Evolutionary conservation across 805 yeast genomes (phyloP), one percentile per base, ranked within the genome.

Genomic region (Candida montana): DNA sequence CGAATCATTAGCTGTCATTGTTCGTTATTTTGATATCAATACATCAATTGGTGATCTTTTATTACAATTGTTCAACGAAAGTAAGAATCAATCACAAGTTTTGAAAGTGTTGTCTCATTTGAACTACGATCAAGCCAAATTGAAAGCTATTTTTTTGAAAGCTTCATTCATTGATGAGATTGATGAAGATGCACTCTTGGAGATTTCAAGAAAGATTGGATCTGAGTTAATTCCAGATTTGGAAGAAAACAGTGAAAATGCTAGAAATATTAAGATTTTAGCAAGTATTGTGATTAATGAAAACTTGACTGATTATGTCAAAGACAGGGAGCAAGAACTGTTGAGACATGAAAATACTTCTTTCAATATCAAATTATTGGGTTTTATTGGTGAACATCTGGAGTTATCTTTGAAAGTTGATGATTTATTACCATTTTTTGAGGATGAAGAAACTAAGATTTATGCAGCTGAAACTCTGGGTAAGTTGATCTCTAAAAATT

Each of bases 381-480:
- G 82, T 5, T 68, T 69, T 43, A 62, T 75, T 24, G 72, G 75
- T n/a, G 62, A 64, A 41, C 43, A 58, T 7, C 49, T 54, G 41
- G 58, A 57, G 27, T 49, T 71, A 29, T 52, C 59, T 5, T 49
- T 65, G 17, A 56, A 64, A 4, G 50, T 72, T 21, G 64, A 59
- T 1, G 62, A 69, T 15, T 56, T 78, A 49, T 57, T 59, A 49
- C 44, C 41, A 16, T 52, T 62, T 44, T 54, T 70, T 45, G 51
- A 55, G 4, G 56, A 65, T 10, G 72, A 70, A 29, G 58, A 56
- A 5, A 53, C 72, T 5, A 67, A 67, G 40, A 47, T 65, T 7
- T 74, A 75, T 18, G 69, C 83, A 2, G 73, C 83, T 1, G 68
- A 71, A 37, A 67, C 81, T 0, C 54, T 79, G 23, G 83, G 85